Evolutionary conservation across 1,284 basidiomycete species (phyloP).

Genomic region (Ustilago esculenta): DNA sequence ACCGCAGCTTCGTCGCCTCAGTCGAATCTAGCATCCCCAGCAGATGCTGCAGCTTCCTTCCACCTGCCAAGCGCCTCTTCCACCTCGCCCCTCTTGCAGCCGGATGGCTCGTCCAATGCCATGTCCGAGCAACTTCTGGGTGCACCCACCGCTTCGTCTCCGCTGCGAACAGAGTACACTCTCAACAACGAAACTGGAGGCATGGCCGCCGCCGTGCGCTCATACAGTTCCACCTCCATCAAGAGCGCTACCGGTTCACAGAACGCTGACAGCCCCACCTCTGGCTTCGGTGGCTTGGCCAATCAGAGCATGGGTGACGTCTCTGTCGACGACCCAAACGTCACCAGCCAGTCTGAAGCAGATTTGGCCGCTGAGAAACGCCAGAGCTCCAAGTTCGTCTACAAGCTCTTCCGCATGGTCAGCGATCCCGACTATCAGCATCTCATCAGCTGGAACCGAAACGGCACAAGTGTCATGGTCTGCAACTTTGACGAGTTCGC

Average conservation of each 20-base stretch:
- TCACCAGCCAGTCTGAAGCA: slow-evolving; percentile 37
- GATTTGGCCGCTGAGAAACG: slow-evolving; percentile 49
- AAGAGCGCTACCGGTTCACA: slow-evolving; percentile 40
- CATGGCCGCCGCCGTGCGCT: slow-evolving; percentile 29
- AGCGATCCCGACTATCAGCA: slow-evolving; percentile 57
- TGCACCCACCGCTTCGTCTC: slow-evolving; percentile 23
- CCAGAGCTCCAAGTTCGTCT: slow-evolving; percentile 57
- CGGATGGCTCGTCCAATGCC: slow-evolving; percentile 7
- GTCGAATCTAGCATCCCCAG: slow-evolving; percentile 30
- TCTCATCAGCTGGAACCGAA: slow-evolving; percentile 58
- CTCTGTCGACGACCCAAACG: slow-evolving; percentile 39
- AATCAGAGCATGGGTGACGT: slow-evolving; percentile 34
- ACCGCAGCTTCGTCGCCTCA: slow-evolving; percentile 25
- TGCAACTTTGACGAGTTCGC: slow-evolving; percentile 65
- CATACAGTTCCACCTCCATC: slow-evolving; percentile 40
- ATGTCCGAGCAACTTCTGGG: slow-evolving; percentile 18
- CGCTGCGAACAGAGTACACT: slow-evolving; percentile 32
- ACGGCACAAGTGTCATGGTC: slow-evolving; percentile 59
- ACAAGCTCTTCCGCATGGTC: slow-evolving; percentile 62
- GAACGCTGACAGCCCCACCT: slow-evolving; percentile 36
- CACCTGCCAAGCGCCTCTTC: background rate
- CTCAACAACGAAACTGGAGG: slow-evolving; percentile 10
- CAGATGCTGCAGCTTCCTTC: slow-evolving; percentile 16
- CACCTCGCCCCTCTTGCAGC: slow-evolving; percentile 24
- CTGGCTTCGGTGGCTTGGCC: slow-evolving; percentile 18